Evolutionary conservation across 176 grass and related monocot genomes (phyloP).

Genomic region (Lolium rigidum): DNA sequence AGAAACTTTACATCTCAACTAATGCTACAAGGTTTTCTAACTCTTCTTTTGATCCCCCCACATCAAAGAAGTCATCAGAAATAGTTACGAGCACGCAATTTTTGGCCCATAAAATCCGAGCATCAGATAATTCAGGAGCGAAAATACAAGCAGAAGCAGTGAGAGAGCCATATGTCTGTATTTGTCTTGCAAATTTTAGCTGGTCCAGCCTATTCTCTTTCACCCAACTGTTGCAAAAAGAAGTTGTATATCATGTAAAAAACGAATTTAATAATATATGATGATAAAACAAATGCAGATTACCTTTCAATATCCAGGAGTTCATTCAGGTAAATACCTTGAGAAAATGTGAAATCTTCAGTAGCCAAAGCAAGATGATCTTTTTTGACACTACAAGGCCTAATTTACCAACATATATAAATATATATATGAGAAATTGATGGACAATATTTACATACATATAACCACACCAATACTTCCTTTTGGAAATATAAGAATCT

Average conservation of each 20-base stretch:
- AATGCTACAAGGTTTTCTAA: not conserved
- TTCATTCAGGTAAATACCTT: not conserved
- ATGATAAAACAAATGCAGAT: not conserved
- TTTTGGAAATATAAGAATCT: not conserved
- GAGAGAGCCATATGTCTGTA: not conserved
- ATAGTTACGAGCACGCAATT: not conserved
- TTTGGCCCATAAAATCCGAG: not conserved
- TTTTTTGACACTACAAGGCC: not conserved
- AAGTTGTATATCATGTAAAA: not conserved
- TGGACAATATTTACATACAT: not conserved
- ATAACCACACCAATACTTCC: not conserved
- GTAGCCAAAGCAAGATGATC: not conserved
- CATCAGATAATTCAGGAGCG: not conserved
- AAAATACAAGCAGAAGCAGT: not conserved
- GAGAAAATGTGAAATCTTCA: constrained; percentile 6
- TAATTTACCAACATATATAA: not conserved
- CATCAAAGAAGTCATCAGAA: not conserved
- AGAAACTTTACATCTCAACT: not conserved
- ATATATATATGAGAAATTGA: not conserved
- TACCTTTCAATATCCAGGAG: not conserved
- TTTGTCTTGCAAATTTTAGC: not conserved
- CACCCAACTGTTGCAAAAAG: not conserved
- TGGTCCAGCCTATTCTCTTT: not conserved
- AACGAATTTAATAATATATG: not conserved
- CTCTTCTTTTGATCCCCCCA: not conserved